Conservation (phyloP, 768 basidiomycete genomes). For the Kwoniella newhampshirensis region DNA sequence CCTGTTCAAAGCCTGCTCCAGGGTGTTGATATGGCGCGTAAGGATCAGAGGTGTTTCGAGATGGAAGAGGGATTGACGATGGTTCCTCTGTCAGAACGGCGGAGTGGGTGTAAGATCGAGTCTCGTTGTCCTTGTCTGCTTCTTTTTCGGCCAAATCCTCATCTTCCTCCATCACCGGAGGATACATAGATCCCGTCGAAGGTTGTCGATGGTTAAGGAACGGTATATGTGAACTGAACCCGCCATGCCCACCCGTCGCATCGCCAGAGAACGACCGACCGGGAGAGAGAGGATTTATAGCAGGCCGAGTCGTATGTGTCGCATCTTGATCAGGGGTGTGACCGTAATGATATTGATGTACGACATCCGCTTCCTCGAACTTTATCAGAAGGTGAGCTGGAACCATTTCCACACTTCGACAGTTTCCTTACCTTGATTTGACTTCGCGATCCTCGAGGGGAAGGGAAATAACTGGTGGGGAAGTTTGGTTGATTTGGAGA, state of each 20-base stretch:
- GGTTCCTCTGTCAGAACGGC: neutral
- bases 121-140: neutral
- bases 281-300: constrained; percentile 14
- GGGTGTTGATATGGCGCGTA: neutral
- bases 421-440: constrained; percentile 34
- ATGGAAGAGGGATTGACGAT: neutral
- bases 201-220: constrained; percentile 4
- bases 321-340: constrained; percentile 28
- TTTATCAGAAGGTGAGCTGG: constrained; percentile 11
- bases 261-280: constrained; percentile 1
- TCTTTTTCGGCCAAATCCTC: constrained; percentile 11
- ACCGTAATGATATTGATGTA: constrained; percentile 50
- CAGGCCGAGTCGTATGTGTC: constrained; percentile 26
- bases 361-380: constrained; percentile 52
- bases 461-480: constrained; percentile 3
- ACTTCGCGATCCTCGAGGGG: constrained; percentile 24
- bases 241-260: neutral
- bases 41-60: neutral
- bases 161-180: constrained; percentile 14
- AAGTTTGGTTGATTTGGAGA: constrained; percentile 5
- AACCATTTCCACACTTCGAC: neutral
- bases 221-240: neutral
- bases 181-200: constrained; percentile 14
- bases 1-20: neutral
- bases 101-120: neutral